Evolutionary conservation across 306 rosid species (phyloP).

Genomic region (Cercis canadensis): DNA sequence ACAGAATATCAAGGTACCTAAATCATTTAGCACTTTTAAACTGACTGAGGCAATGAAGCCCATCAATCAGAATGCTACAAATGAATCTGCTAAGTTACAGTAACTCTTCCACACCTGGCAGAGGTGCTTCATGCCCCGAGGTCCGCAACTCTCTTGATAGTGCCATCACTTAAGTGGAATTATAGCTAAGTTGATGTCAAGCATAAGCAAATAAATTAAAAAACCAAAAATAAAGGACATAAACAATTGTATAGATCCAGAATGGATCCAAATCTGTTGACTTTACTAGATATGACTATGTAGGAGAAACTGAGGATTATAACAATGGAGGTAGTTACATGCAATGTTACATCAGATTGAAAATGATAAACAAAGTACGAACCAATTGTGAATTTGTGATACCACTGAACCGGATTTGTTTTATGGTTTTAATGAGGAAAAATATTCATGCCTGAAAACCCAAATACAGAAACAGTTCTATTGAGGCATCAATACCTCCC

Average conservation of each 20-base stretch:
- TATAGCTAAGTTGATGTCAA: not conserved
- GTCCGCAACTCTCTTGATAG: not conserved
- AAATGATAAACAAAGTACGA: not conserved
- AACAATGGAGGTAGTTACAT: constrained; percentile 9
- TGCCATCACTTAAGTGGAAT: not conserved
- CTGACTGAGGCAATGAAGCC: too few relatives aligned
- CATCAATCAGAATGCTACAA: too few relatives aligned
- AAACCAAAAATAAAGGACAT: constrained; percentile 1
- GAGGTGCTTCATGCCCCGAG: not conserved
- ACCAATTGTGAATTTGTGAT: not conserved
- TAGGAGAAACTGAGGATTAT: not conserved
- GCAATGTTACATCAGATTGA: constrained; percentile 15
- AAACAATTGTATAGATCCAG: not conserved
- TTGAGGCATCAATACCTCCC: constrained; percentile 75
- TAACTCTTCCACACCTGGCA: not conserved
- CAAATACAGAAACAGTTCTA: not conserved
- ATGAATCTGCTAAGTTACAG: not conserved
- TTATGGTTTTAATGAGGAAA: not conserved
- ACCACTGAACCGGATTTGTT: constrained; percentile 4
- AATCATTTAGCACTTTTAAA: not conserved
- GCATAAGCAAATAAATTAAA: constrained; percentile 20
- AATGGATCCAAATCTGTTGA: constrained; percentile 17
- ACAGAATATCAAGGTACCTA: not conserved
- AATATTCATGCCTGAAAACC: constrained; percentile 11
- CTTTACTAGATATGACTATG: constrained; percentile 1